phyloP scores from a whole-genome alignment of 257 asterid species.

The Craterostigma plantagineum region DNA sequence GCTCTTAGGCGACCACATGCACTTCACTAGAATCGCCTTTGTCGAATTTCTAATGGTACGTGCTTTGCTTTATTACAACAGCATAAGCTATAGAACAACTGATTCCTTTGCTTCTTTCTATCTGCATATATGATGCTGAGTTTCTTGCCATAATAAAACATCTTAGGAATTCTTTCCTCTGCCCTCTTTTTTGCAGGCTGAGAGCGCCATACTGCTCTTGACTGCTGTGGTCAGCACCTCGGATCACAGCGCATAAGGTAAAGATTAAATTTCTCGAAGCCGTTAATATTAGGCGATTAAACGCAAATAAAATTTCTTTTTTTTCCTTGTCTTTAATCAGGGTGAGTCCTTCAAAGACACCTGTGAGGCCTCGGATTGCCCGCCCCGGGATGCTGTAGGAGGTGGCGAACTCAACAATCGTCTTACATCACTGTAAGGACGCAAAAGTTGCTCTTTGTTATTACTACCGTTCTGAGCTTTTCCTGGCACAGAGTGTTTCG shows the following conservation, averaged over 20 bases:
- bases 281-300: not conserved
- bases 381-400: too few relatives aligned
- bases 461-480: too few relatives aligned
- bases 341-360: slow-evolving; percentile 99
- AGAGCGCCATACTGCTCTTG: slow-evolving; percentile 75
- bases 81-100: slow-evolving; percentile 12
- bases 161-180: slow-evolving; percentile 23
- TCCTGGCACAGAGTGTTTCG: too few relatives aligned
- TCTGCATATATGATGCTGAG: too few relatives aligned
- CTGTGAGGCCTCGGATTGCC: slow-evolving; percentile 69
- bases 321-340: too few relatives aligned
- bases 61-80: not conserved
- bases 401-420: too few relatives aligned
- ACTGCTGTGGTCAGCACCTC: slow-evolving; percentile 68
- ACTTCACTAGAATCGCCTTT: slow-evolving; percentile 76
- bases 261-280: not conserved
- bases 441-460: too few relatives aligned
- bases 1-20: slow-evolving; percentile 93
- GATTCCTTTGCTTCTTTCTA: not conserved
- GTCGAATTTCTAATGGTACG: not conserved
- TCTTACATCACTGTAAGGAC: too few relatives aligned
- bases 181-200: slow-evolving; percentile 40
- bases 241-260: slow-evolving; percentile 88
- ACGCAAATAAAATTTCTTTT: too few relatives aligned
- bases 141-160: not conserved